These are phyloP conservation scores for Pythium inflatum DNA, from an alignment of 352 stramenopile genomes.

Conservation along the genomic window DNA sequence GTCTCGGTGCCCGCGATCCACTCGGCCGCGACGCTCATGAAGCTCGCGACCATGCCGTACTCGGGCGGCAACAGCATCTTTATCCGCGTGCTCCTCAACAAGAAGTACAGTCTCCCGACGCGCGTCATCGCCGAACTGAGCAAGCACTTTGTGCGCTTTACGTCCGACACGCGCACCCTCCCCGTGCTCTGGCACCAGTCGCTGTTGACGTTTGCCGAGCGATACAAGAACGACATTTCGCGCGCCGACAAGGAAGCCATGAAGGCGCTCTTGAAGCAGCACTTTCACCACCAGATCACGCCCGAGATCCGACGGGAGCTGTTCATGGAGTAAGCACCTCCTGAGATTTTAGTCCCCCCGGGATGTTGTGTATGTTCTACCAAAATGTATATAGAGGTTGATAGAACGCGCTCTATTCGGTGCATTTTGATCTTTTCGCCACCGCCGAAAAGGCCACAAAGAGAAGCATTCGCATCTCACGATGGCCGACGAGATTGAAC, in stretches of 20 bases:
- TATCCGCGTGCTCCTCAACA: slow-evolving; percentile 98
- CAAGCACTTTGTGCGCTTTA: slow-evolving; percentile 96
- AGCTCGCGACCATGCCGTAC: slow-evolving; percentile 97
- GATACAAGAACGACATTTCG: slow-evolving; percentile 98
- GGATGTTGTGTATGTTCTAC: slow-evolving; percentile 13
- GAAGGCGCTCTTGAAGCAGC: slow-evolving; percentile 90
- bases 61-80: slow-evolving; percentile 98
- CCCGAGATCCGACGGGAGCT: slow-evolving; percentile 98
- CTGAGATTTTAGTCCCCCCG: neutral
- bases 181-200: slow-evolving; percentile 99
- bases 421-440: slow-evolving; percentile 25
- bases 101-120: slow-evolving; percentile 99
- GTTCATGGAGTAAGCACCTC: slow-evolving; percentile 63
- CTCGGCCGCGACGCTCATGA: slow-evolving; percentile 98
- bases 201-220: slow-evolving; percentile 97
- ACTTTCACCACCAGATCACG: slow-evolving; percentile 98
- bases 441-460: neutral
- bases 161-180: slow-evolving; percentile 82
- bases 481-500: slow-evolving; percentile 29
- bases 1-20: slow-evolving; percentile 99
- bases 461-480: slow-evolving; percentile 4
- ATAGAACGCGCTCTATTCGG: slow-evolving; percentile 34
- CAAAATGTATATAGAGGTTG: slow-evolving; percentile 39
- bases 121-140: slow-evolving; percentile 96
- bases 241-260: slow-evolving; percentile 95